phyloP scores from a whole-genome alignment of 805 yeast genomes.

The Helenozyma rhizophorensis region DNA sequence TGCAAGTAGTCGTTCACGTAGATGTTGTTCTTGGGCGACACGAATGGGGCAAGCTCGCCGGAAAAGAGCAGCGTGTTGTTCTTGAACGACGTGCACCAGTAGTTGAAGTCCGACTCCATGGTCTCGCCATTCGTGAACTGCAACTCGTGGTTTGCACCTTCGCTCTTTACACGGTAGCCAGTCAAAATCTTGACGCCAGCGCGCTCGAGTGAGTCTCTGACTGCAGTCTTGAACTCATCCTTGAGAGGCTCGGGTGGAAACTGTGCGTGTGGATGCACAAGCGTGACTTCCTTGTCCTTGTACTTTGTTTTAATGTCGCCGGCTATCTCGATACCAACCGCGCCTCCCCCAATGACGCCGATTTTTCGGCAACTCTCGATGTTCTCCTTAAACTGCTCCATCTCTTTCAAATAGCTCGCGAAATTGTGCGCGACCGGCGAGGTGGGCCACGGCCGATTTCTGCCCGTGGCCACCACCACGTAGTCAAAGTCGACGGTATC shows the following conservation, averaged over 20 bases:
- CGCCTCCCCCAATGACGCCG: conserved; percentile 50
- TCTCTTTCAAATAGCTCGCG: conserved; percentile 37
- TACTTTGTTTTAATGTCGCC: conserved; percentile 41
- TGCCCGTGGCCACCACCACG: conserved; percentile 45
- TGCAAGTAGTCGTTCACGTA: conserved; percentile 36
- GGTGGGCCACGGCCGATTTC: conserved; percentile 51
- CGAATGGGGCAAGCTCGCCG: conserved; percentile 17
- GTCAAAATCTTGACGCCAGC: conserved; percentile 27
- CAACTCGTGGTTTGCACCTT: conserved; percentile 19
- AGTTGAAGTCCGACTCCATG: conserved; percentile 27
- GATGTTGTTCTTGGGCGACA: conserved; percentile 26
- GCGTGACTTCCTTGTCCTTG: conserved; percentile 33
- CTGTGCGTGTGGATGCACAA: conserved; percentile 33
- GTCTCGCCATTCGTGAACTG: conserved; percentile 23
- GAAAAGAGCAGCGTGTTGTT: conserved; percentile 30
- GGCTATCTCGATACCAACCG: conserved; percentile 48
- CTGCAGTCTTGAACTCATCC: conserved; percentile 24
- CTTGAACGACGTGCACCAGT: conserved; percentile 33
- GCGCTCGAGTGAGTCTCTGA: conserved; percentile 22
- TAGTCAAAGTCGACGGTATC: conserved; percentile 38
- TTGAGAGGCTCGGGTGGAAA: conserved; percentile 38
- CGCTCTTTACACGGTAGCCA: conserved; percentile 26
- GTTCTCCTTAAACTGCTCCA: conserved; percentile 28
- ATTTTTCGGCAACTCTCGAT: conserved; percentile 30
- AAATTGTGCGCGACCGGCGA: conserved; percentile 44